These are phyloP conservation scores for Moesziomyces aphidis DNA, from an alignment of 1,284 basidiomycete genomes.

Conservation along the genomic window DNA sequence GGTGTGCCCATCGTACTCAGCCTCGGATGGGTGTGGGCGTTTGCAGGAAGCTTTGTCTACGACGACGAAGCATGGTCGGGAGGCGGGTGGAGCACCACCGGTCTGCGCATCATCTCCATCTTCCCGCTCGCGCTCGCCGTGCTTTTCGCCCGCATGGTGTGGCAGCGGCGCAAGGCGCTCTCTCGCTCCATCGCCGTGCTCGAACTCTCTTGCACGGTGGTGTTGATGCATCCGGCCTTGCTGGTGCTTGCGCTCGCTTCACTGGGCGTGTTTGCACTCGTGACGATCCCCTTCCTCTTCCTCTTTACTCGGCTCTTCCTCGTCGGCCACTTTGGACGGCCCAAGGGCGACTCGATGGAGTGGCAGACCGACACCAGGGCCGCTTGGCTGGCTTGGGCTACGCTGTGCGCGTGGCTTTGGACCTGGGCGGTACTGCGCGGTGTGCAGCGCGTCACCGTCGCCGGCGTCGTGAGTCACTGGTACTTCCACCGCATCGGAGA, in stretches of 20 bases:
- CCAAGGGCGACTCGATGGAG: conserved; percentile 68
- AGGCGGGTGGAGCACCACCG: conserved; percentile 83
- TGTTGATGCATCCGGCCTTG: conserved; percentile 82
- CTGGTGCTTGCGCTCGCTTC: conserved; percentile 83
- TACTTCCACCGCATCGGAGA: conserved; percentile 76
- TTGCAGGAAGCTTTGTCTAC: conserved; percentile 89
- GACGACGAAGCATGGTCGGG: conserved; percentile 75
- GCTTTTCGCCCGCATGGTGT: conserved; percentile 78
- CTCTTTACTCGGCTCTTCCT: conserved; percentile 78
- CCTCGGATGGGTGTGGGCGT: conserved; percentile 85
- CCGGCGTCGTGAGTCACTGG: conserved; percentile 89
- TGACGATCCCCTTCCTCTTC: conserved; percentile 84
- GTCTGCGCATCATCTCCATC: conserved; percentile 83
- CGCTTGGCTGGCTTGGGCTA: conserved; percentile 80
- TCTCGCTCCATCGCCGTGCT: conserved; percentile 78
- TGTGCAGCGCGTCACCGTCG: conserved; percentile 79
- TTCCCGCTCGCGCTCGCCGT: conserved; percentile 79
- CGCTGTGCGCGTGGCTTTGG: conserved; percentile 85
- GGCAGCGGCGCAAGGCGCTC: conserved; percentile 74
- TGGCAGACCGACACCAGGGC: conserved; percentile 85
- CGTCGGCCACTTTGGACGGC: conserved; percentile 63
- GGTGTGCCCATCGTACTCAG: conserved; percentile 80
- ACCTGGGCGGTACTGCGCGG: conserved; percentile 89
- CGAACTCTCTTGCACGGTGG: conserved; percentile 80
- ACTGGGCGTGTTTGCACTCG: conserved; percentile 78